These are phyloP conservation scores for Aspergillus diversus DNA, from an alignment of 495 filamentous ascomycete species.

Conservation along the genomic window DNA sequence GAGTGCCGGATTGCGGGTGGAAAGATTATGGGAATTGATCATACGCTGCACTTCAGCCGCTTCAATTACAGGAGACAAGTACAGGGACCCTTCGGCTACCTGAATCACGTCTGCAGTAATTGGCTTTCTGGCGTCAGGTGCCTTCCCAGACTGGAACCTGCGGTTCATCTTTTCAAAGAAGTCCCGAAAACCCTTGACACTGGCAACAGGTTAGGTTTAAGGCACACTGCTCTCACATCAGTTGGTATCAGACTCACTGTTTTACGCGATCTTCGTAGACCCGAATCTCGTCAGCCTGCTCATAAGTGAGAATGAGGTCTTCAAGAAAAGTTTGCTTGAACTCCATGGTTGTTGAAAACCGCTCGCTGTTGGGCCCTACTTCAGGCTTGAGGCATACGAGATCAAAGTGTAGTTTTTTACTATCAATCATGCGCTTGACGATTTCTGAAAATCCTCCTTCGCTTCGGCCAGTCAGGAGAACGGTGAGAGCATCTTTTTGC, in stretches of 20 bases:
- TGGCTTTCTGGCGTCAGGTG: conserved; percentile 53
- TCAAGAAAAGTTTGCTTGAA: conserved; percentile 87
- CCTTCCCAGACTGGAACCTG: conserved; percentile 37
- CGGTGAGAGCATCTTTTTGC: conserved; percentile 83
- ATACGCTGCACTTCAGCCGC: conserved; percentile 83
- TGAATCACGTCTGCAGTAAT: conserved; percentile 82
- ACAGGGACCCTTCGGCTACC: conserved; percentile 74
- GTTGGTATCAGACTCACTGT: conserved; percentile 52
- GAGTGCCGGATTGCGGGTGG: conserved; percentile 40
- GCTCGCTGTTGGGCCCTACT: conserved; percentile 75
- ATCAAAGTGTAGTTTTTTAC: conserved; percentile 83
- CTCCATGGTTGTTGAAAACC: conserved; percentile 74
- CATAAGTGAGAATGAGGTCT: conserved; percentile 82
- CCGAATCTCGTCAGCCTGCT: conserved; percentile 76
- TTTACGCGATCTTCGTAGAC: conserved; percentile 68
- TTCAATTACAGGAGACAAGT: conserved; percentile 83
- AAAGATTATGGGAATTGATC: conserved; percentile 83
- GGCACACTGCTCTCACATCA: neutral
- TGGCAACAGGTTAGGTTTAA: conserved; percentile 30
- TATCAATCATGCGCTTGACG: conserved; percentile 79
- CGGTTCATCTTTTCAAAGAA: conserved; percentile 77
- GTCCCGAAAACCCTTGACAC: conserved; percentile 77
- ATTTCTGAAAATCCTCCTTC: conserved; percentile 76
- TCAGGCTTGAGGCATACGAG: conserved; percentile 87
- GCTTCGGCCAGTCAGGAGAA: conserved; percentile 87